Evolutionary conservation across 495 filamentous ascomycete species (phyloP), one percentile per base, ranked within the genome.

Genomic region (Aspergillus mulundensis): DNA sequence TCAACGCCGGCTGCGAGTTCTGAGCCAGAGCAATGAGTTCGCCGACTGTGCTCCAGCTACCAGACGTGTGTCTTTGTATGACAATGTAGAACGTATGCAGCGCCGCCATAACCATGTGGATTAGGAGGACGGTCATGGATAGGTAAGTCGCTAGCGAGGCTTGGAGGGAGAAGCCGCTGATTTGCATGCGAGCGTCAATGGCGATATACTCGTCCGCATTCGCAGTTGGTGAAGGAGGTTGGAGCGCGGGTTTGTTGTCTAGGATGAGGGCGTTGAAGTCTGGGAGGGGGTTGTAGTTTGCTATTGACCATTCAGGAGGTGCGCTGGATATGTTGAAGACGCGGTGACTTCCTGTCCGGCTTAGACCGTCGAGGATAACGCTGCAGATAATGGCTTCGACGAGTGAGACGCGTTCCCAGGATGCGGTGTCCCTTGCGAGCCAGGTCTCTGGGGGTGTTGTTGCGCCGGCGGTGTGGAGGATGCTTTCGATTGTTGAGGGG

Each of bases 401-500:
- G 2, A 59, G 44, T 18, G 48, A 41, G 18, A 53, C 20, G 25
- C 36, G 38, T 14, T 59, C 25, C 25, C 12, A 18, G 25, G 19
- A 32, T 24, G 46, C 15, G 53, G 23, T 46, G 45, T 18, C 30
- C 1, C 40, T 12, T 16, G 25, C 21, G 3, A 55, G 42, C 52
- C 38, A 50, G 7, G 7, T 11, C 3, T 25, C 39, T 3, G 41
- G 4, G 24, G 25, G 30, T 5, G 40, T 24, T 45, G 50, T 15
- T 19, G 56, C 16, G 1, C 56, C 52, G 18, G 50, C 42, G 19
- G 50, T 54, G n/a, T 39, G 18, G 15, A 62, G 18, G 11, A 62
- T 61, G 45, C 49, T 58, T 39, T 61, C 59, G n/a, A 61, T 54
- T 2, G 59, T 61, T 2, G 56, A 54, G 14, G 59, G 54, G 11